Evolutionary conservation across 202 grass and related monocot genomes (phyloP).

Genomic region (Sporobolus alterniflorus): DNA sequence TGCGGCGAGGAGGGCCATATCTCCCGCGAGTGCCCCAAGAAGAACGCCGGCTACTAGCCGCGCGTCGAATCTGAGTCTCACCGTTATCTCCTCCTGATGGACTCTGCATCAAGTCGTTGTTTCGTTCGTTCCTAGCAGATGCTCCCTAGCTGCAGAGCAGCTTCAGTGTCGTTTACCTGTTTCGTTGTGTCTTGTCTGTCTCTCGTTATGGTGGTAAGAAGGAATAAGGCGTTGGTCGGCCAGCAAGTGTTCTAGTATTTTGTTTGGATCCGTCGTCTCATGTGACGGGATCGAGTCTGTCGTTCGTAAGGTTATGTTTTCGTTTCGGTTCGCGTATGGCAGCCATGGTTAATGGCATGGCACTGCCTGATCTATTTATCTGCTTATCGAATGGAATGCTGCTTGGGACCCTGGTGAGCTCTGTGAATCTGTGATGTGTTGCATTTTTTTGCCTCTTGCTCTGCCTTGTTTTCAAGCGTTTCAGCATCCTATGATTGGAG

Average conservation of each 20-base stretch:
- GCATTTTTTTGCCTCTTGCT: not conserved
- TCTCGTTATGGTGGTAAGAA: not conserved
- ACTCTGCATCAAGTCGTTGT: not conserved
- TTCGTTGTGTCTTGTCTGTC: not conserved
- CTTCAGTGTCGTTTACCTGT: not conserved
- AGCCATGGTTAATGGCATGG: slow-evolving; percentile 16
- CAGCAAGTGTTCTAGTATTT: not conserved
- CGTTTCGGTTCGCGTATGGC: not conserved
- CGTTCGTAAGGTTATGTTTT: not conserved
- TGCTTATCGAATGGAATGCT: not conserved
- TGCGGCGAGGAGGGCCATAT: slow-evolving; percentile 47
- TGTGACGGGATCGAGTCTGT: not conserved
- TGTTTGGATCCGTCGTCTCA: slow-evolving; percentile 11
- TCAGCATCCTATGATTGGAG: not conserved
- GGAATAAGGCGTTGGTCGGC: not conserved
- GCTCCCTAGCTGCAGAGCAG: too few relatives aligned
- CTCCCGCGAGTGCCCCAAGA: too few relatives aligned
- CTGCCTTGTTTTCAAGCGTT: not conserved
- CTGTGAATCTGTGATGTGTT: not conserved
- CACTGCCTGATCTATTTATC: not conserved
- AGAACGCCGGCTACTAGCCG: not conserved
- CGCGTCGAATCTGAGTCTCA: not conserved
- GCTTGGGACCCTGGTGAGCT: too few relatives aligned
- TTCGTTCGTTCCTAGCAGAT: not conserved
- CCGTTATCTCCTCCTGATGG: not conserved